Percentiles rank a stretch among this genome's conserved stretches.
These are phyloP conservation scores for Calonectria ilicicola DNA, from an alignment of 2,329 filamentous ascomycete genomes.

Conservation along the genomic window DNA sequence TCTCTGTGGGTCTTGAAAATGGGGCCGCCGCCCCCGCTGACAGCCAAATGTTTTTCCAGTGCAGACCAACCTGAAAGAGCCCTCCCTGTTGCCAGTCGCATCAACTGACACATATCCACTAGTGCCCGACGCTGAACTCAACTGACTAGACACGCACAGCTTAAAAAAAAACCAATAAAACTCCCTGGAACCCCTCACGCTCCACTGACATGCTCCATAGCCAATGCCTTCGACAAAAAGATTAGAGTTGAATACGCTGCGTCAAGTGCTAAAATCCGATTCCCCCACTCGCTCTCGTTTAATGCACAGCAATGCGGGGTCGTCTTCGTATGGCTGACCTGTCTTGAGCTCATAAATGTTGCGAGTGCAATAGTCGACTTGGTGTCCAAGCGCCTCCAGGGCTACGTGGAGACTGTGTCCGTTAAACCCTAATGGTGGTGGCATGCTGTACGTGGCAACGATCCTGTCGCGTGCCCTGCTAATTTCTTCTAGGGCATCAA, in stretches of 20 bases:
- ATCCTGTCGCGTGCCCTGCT: not conserved
- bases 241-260: not conserved
- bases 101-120: constrained; percentile 10
- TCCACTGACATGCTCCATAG: constrained; percentile 3
- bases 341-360: constrained; percentile 19
- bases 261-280: not conserved
- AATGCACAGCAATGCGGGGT: constrained; percentile 4
- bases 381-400: constrained; percentile 12
- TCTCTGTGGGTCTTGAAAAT: constrained; percentile 20
- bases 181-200: not conserved
- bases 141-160: not conserved
- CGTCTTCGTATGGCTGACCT: constrained; percentile 11
- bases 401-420: constrained; percentile 1
- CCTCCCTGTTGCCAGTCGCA: constrained; percentile 2
- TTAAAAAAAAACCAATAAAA: not conserved
- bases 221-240: not conserved
- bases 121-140: constrained; percentile 1
- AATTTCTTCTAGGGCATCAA: constrained; percentile 10
- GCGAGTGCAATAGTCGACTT: constrained; percentile 18
- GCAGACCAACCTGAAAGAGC: not conserved
- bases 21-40: constrained; percentile 8
- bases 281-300: constrained; percentile 7
- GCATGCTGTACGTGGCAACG: constrained; percentile 12
- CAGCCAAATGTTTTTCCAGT: constrained; percentile 21
- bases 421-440: not conserved